Base-by-base conservation (phyloP, 768 basidiomycete genomes). In the Mycena albidolilacea region DNA sequence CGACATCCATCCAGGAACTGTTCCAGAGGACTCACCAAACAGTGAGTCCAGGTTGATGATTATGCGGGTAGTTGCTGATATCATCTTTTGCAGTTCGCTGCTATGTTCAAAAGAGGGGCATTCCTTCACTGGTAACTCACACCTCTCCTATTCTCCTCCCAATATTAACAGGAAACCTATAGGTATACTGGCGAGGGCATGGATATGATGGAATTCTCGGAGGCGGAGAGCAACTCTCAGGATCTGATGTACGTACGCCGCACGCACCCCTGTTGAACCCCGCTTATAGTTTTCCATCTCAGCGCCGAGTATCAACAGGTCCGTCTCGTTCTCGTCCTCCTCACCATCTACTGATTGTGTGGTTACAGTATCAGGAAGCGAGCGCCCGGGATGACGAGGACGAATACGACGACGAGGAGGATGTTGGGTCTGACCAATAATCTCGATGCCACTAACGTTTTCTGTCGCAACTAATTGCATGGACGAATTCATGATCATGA, bases 301-400 rank as follows among this genome's bases (percentile, higher is more conserved):
- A 95, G 94, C 71, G 89, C 95, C 68, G 97, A 98, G 80, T 97
- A 97, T 84, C 95, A 97, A 80, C 95, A 95, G 87, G 93, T 90
- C 76, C 75, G 82, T 71, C 65, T 60, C 4, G 12, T 37, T 23
- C 19, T 41, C 23, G 23, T 54, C 69, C 52, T 72, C 54, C 50
- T 38, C 1, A 64, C 54, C 30, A 43, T 55, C 35, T 69, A 12
- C 52, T 50, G 11, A 11, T 37, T 54, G 7, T 19, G 52, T 46
- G 17, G 64, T 69, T 70, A 61, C 74, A 92, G 88, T 92, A 91
- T 77, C 91, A 92, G 81, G 91, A 92, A 78, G 90, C 90, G 17
- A 83, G 77, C 0, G 78, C 82, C n/a, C 87, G 88, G 46, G 83
- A 83, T 17, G 83, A 79, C 17, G 84, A 85, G 23, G 80, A 78